Evolutionary conservation across 331 rosid genomes (phyloP).

Genomic region (Malus hybrid): DNA sequence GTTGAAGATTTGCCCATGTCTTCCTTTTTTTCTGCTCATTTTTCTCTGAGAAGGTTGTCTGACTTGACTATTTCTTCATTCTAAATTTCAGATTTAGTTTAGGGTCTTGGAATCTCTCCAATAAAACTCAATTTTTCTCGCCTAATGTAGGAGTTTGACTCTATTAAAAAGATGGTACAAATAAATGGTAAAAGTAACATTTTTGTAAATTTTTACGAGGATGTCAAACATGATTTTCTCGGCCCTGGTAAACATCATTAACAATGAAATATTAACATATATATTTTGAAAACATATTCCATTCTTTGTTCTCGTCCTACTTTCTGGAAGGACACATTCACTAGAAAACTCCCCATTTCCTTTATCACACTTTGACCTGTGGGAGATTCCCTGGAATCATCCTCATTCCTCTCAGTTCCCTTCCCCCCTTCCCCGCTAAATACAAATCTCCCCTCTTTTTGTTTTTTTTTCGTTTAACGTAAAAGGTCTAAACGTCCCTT

Average conservation of each 20-base stretch:
- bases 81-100: no score
- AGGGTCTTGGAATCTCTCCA: no score
- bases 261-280: background rate
- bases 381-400: constrained; percentile 45
- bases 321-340: constrained; percentile 7
- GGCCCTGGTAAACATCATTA: background rate
- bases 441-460: no score
- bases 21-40: background rate
- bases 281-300: constrained; percentile 21
- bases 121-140: no score
- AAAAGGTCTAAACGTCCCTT: no score
- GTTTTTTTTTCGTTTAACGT: background rate
- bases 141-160: no score
- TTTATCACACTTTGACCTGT: constrained; percentile 15
- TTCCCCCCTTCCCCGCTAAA: background rate
- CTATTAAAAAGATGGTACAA: no score
- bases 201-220: no score
- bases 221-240: no score
- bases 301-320: constrained; percentile 11
- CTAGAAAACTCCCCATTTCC: constrained; percentile 9
- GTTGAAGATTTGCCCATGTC: background rate
- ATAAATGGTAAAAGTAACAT: no score
- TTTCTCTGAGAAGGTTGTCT: background rate
- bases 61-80: no score
- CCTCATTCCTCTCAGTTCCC: constrained; percentile 4